Base-by-base conservation (phyloP, 1,139 yeast genomes). In the Nematodospora anomalae region DNA sequence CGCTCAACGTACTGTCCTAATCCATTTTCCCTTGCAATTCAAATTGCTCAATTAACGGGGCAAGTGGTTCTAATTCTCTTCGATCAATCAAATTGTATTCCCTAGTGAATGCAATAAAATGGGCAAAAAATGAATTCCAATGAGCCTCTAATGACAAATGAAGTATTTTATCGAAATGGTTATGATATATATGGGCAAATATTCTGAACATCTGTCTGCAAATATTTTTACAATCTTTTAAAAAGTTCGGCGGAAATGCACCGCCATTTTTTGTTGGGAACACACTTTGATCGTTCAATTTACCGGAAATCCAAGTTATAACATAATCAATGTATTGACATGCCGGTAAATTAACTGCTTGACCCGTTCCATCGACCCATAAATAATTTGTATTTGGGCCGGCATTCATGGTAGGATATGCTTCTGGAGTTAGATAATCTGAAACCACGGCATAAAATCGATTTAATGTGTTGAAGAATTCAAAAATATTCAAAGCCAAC, bases 121-220 rank as follows among this genome's bases (percentile, higher is more conserved):
- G 98, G n/a, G 96, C 94, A 62, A 92, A 94, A 53, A 90, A 88
- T 4, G 97, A 89, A 61, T 94, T 92, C 96, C 96, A 92, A 58
- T 94, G 98, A 2, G 98, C 97, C 58, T 92, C 98, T 43, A 92
- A 62, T 3, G 95, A 83, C 44, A 94, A 66, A 59, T 92, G 97
- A 20, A 92, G 80, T 28, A 92, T 77, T 54, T 83, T 87, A 49
- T 92, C 98, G 60, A 89, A 92, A 60, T 92, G 98, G 57, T 89
- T 88, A 61, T 88, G 87, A 58, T 90, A 92, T 25, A 92, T 82
- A 57, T 90, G 96, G 8, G 98, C 98, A 66, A 92, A 90, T n/a
- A 92, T 85, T 46, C 97, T 74, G 55, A 92, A 89, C 90, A 92
- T 85, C 57, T 94, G 98, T 44, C 90, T 72, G 52, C 83, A 80